phyloP scores from a whole-genome alignment of 2,329 filamentous ascomycete genomes.

The Domatiomyces globalis region DNA sequence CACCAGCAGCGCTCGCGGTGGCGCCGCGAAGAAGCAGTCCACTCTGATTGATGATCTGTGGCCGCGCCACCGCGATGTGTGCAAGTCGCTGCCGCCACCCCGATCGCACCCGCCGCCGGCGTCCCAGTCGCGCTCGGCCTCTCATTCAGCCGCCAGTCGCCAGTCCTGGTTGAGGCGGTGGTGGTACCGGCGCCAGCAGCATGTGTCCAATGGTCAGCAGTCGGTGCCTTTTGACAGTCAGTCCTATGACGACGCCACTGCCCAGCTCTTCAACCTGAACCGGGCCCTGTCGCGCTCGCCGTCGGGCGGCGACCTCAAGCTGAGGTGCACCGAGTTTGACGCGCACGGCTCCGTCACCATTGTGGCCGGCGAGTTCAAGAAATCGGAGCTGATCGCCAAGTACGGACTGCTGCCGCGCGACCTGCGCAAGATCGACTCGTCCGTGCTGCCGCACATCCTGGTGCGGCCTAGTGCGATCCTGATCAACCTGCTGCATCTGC shows the following conservation, averaged over 20 bases:
- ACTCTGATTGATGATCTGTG: conserved; percentile 10
- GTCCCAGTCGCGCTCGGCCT: conserved; percentile 9
- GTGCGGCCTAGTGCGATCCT: conserved; percentile 86
- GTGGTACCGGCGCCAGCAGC: conserved; percentile 8
- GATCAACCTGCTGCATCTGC: conserved; percentile 89
- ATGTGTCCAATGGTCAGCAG: conserved; percentile 3
- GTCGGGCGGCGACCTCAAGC: conserved; percentile 67
- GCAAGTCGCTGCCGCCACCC: conserved; percentile 13
- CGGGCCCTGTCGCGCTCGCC: conserved; percentile 36
- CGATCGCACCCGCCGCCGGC: conserved; percentile 5
- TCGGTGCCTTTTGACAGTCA: conserved; percentile 1
- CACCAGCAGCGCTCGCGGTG: not conserved
- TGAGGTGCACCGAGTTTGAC: conserved; percentile 91
- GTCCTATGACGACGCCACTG: conserved; percentile 30
- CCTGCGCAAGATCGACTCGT: conserved; percentile 93
- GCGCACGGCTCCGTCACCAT: conserved; percentile 82
- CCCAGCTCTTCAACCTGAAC: conserved; percentile 54
- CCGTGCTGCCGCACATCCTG: conserved; percentile 85
- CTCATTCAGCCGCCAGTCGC: conserved; percentile 8
- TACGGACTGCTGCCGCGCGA: conserved; percentile 69
- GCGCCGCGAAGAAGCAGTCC: not conserved
- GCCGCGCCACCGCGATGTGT: conserved; percentile 11
- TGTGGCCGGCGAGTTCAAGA: conserved; percentile 92
- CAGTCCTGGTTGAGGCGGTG: conserved; percentile 11
- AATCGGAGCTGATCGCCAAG: conserved; percentile 92